phyloP scores from a whole-genome alignment of 306 rosid genomes.

The Myrica gale region DNA sequence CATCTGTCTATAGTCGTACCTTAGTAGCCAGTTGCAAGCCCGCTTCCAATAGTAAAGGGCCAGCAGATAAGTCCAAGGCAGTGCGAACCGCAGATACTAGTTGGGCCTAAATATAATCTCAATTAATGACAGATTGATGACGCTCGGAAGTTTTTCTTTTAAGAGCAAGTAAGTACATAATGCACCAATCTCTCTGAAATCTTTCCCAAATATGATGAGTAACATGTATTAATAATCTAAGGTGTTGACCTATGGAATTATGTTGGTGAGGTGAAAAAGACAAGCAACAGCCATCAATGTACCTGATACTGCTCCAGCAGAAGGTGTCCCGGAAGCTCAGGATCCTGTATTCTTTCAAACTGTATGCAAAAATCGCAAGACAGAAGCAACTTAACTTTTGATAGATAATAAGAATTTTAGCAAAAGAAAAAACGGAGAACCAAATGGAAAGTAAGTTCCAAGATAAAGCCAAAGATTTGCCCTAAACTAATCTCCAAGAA shows the following conservation, averaged over 20 bases:
- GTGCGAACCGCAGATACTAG: slow-evolving; percentile 94
- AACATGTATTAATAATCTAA: not conserved
- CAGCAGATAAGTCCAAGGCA: slow-evolving; percentile 79
- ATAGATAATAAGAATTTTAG: slow-evolving; percentile 12
- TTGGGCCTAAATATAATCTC: slow-evolving; percentile 68
- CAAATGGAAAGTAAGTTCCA: slow-evolving; percentile 17
- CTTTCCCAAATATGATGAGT: slow-evolving; percentile 10
- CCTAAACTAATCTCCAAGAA: not conserved
- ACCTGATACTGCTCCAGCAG: slow-evolving; percentile 96
- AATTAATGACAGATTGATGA: slow-evolving; percentile 31
- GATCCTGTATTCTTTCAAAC: slow-evolving; percentile 76
- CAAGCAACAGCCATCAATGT: slow-evolving; percentile 18
- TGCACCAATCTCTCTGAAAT: not conserved
- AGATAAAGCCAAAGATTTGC: slow-evolving; percentile 11
- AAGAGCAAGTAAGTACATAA: slow-evolving; percentile 16
- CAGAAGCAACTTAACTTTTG: slow-evolving; percentile 23
- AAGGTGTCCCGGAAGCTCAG: slow-evolving; percentile 97
- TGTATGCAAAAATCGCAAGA: slow-evolving; percentile 46
- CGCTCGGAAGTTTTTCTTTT: slow-evolving; percentile 15
- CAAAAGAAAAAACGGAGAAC: slow-evolving; percentile 19
- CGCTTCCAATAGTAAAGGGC: slow-evolving; percentile 93
- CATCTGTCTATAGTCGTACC: slow-evolving; percentile 39
- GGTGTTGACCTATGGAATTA: not conserved
- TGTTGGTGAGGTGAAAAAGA: slow-evolving; percentile 4
- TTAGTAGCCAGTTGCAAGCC: slow-evolving; percentile 96